Evolutionary conservation across 495 filamentous ascomycete genomes (phyloP), one percentile per base, ranked within the genome.

Genomic region (Aspergillus homomorphus): DNA sequence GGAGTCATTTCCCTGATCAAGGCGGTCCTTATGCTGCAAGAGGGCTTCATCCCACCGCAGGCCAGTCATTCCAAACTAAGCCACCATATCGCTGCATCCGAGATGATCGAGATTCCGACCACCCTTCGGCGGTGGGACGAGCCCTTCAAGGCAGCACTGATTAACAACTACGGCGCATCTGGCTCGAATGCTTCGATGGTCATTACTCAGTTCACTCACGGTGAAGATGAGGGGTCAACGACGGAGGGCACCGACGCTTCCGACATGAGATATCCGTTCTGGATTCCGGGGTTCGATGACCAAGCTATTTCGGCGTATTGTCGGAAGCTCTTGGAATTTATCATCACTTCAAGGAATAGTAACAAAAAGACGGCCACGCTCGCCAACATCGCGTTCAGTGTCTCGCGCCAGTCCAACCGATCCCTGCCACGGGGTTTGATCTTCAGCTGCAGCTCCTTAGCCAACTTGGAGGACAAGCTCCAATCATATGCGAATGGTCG

Each of bases 131-230:
- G 48, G 8, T 80, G 77, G 78, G 51, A 63, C 8, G 57, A 38
- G 2, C 43, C 56, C 3, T 68, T 58, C 26, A 55, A 66, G 4
- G 68, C 61, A 0, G 81, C 80, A 0, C 52, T 79, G 0, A 69
- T 85, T 46, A 73, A 70, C 62, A 80, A 71, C 42, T 80, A 79
- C 43, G 78, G 77, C 2, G 77, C 77, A 0, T 69, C 72, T 4
- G 77, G 78, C 0, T 69, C 63, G 16, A 81, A 79, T 63, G 66
- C 70, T 0, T 65, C 68, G 4, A 20, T 69, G 15, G 38, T 76
- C 21, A 52, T 79, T 5, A 53, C 54, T 1, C 52, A 72, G 16
- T 20, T 50, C 1, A n/a, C 54, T 12, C n/a, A n/a, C n/a, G n/a
- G n/a, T n/a, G n/a, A n/a, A n/a, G n/a, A n/a, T n/a, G n/a, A n/a